Conservation (phyloP, 78 protist species). For the Carpediemonas membranifera region DNA sequence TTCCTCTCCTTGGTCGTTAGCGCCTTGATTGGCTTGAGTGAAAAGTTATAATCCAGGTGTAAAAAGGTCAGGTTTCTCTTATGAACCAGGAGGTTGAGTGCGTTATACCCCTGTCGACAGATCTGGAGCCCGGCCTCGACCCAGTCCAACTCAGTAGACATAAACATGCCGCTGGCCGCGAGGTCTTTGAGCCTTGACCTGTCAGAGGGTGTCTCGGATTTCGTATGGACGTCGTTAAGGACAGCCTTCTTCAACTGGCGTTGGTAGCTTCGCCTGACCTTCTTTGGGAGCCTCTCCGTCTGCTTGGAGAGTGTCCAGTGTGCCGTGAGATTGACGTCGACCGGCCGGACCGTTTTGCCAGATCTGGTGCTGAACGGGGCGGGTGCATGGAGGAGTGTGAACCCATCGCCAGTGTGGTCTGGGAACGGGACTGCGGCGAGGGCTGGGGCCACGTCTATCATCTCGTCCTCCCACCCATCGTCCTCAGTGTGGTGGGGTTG, state of each 20-base stretch:
- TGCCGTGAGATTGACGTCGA: too few relatives aligned
- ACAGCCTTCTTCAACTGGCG: conserved; percentile 90
- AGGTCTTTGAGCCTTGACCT: too few relatives aligned
- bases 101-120: conserved; percentile 98
- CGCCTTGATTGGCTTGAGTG: conserved; percentile 95
- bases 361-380: conserved; percentile 81
- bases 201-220: too few relatives aligned
- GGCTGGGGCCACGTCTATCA: conserved; percentile 38
- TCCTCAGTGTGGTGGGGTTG: conserved; percentile 28
- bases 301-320: too few relatives aligned
- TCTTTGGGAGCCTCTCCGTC: conserved; percentile 80
- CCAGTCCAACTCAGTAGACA: conserved; percentile 94
- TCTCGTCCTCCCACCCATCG: not conserved
- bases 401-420: conserved; percentile 76
- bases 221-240: conserved; percentile 57
- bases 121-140: conserved; percentile 99
- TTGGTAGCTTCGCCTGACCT: conserved; percentile 90
- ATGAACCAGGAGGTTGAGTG: conserved; percentile 96
- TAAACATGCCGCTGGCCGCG: too few relatives aligned
- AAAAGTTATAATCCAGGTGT: conserved; percentile 99
- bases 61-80: conserved; percentile 90
- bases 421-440: too few relatives aligned
- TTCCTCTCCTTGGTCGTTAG: conserved; percentile 99
- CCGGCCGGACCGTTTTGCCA: conserved; percentile 75
- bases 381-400: conserved; percentile 88